Evolutionary conservation across 371 early-diverging fungal species (phyloP).

Genomic region (Mortierella sp.): DNA sequence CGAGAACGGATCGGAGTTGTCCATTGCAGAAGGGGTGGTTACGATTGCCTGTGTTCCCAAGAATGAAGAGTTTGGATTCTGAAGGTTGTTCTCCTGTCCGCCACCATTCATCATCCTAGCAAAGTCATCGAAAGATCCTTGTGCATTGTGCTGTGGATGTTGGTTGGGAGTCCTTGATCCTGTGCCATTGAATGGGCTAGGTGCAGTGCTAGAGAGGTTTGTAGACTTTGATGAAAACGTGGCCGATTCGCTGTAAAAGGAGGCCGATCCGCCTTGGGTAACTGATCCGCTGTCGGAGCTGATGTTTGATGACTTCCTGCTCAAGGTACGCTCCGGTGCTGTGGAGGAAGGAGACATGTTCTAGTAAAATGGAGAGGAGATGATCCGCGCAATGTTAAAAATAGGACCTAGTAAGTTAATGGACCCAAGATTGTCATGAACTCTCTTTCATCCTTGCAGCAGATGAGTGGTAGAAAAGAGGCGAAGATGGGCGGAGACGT

Average conservation of each 20-base stretch:
- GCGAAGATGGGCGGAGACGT: constrained; percentile 7
- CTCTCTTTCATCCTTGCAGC: constrained; percentile 4
- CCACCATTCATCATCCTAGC: constrained; percentile 15
- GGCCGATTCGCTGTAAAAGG: no score
- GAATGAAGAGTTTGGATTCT: not conserved
- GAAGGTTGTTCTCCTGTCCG: not conserved
- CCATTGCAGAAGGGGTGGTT: constrained; percentile 20
- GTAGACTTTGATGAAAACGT: constrained; percentile 44
- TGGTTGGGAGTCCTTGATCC: constrained; percentile 13
- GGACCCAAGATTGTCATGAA: not conserved
- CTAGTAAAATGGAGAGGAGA: no score
- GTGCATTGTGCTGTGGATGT: constrained; percentile 8
- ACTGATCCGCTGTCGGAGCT: constrained; percentile 53
- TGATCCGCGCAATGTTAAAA: constrained; percentile 7
- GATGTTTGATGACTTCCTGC: constrained; percentile 49
- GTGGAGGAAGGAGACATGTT: constrained; percentile 5
- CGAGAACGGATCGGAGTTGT: no score
- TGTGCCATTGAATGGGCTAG: constrained; percentile 32
- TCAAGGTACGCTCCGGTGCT: constrained; percentile 35
- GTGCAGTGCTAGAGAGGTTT: constrained; percentile 34
- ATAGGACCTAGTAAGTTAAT: constrained; percentile 1
- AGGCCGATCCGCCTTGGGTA: no score
- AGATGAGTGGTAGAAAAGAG: no score
- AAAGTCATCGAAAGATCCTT: constrained; percentile 29
- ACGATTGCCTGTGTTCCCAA: constrained; percentile 17